Base-by-base conservation (phyloP, 768 basidiomycete species). In the Suillus placidus region DNA sequence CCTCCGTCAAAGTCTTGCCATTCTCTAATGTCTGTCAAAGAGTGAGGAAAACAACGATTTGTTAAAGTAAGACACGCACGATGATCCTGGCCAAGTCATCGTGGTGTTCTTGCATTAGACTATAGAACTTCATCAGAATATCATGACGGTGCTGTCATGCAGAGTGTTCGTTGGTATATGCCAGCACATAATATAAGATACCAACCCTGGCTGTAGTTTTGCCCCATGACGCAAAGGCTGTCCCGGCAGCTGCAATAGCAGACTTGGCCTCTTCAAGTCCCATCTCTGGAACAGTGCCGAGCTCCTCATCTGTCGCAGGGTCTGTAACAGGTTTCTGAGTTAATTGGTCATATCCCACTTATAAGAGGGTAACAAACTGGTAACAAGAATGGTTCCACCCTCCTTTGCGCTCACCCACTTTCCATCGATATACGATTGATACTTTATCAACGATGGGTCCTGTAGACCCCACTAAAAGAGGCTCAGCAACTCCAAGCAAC, bases 211-310 rank as follows among this genome's bases (percentile, higher is more conserved):
- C 91, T 1, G 93, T 93, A 35, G 95, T 97, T 73, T 82, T 88
- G 69, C 91, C 87, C 94, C 94, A 99, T 0, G 87, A 83, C 70
- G 87, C 85, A 78, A 98, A 94, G 0, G 96, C 93, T 57, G 81
- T 85, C 7, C 81, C 78, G 12, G 97, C 97, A 14, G 91, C 91
- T 23, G 87, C 80, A 67, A 99, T 95, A 34, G 96, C 97, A 68
- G 87, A 81, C 70, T 88, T 88, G 12, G 94, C 92, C 78, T 98
- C 95, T 34, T 83, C 83, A 52, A 93, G 73, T 12, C 90, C 92
- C 90, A 97, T 93, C 73, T 99, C 97, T 4, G 95, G 93, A 34
- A 96, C 83, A 0, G 86, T 88, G 16, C 95, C 97, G 54, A 98
- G 85, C 65, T 87, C 86, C 69, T 95, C 87, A 49, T 85, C 85